Percentiles rank a stretch among this genome's conserved stretches.
phyloP scores from a whole-genome alignment of 169 alveolate genomes.

The Eimeria tenella region DNA sequence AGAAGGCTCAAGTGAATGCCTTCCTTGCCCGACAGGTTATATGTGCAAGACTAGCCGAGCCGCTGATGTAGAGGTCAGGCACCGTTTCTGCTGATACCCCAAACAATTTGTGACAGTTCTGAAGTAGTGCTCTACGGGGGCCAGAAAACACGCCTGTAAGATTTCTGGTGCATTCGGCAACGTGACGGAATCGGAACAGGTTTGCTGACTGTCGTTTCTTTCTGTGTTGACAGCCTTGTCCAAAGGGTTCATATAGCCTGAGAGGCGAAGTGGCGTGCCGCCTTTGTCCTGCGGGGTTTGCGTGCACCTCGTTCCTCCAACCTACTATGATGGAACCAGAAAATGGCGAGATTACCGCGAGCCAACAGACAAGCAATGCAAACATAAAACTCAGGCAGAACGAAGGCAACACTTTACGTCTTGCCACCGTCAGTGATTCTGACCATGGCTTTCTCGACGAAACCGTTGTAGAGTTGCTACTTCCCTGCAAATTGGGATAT shows the following conservation, averaged over 20 bases:
- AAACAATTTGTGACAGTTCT: no score
- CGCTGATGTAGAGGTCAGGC: constrained; percentile 47
- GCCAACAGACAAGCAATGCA: not conserved
- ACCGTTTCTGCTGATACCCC: not conserved
- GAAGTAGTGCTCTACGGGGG: not conserved
- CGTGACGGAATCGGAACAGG: not conserved
- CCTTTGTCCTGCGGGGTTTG: constrained; percentile 68
- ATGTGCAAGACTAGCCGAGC: constrained; percentile 48
- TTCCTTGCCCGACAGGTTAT: constrained; percentile 31
- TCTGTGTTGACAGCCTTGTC: constrained; percentile 35
- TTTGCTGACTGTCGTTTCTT: not conserved
- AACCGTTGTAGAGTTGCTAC: not conserved
- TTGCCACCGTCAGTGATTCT: not conserved
- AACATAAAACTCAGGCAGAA: not conserved
- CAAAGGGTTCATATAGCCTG: constrained; percentile 53
- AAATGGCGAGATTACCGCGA: not conserved
- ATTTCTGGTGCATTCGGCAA: not conserved
- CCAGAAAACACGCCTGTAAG: not conserved
- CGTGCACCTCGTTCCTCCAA: constrained; percentile 20
- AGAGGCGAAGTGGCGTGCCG: constrained; percentile 55
- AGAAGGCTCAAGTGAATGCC: constrained; percentile 48
- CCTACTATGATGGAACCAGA: not conserved
- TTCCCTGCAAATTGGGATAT: constrained; percentile 56
- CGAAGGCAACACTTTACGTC: no score
- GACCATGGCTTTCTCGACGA: not conserved